These are phyloP conservation scores for Phaffia rhodozyma DNA, from an alignment of 1,284 basidiomycete genomes.

Conservation along the genomic window DNA sequence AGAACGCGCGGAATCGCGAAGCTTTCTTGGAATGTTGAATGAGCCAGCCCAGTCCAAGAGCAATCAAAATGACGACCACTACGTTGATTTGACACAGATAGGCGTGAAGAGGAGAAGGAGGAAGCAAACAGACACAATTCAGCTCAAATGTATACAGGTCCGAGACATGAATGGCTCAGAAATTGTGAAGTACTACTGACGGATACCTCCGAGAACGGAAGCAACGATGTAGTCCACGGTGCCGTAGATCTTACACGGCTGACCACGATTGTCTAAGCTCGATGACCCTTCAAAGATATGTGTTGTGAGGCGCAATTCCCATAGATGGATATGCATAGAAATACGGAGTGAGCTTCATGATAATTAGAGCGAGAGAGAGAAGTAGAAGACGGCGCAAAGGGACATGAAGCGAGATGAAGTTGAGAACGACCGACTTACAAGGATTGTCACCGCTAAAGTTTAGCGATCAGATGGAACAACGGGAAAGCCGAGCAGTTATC, in stretches of 20 bases:
- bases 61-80: neutral
- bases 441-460: neutral
- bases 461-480: no score
- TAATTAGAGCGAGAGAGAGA: neutral
- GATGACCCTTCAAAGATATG: neutral
- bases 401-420: neutral
- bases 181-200: neutral
- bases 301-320: no score
- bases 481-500: neutral
- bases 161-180: neutral
- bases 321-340: no score
- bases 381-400: neutral
- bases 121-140: neutral
- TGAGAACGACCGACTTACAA: neutral
- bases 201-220: neutral
- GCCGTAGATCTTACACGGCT: constrained; percentile 2
- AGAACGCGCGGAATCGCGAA: constrained; percentile 2
- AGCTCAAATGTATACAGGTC: neutral
- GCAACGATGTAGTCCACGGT: constrained; percentile 6
- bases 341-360: no score
- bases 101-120: no score
- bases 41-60: neutral
- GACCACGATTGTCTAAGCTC: constrained; percentile 3
- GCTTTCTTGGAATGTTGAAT: constrained; percentile 4
- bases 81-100: no score